Conservation (phyloP, 2,329 filamentous ascomycete species). For the Incumbomyces delicatus region DNA sequence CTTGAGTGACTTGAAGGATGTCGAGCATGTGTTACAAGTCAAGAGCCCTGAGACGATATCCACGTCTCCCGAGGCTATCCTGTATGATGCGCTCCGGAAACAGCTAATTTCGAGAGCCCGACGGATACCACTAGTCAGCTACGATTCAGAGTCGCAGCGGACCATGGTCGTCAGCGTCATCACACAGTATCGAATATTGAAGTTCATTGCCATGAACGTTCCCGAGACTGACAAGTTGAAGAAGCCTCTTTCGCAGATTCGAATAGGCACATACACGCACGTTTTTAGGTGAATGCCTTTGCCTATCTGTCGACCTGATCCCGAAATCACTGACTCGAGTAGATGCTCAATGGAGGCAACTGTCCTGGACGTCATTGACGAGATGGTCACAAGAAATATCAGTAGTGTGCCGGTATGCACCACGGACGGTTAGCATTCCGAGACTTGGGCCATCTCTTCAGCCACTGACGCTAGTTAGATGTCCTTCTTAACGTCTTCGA, state of each 20-base stretch:
- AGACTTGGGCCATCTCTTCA: not conserved
- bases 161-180: slow-evolving; percentile 94
- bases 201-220: slow-evolving; percentile 95
- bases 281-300: slow-evolving; percentile 49
- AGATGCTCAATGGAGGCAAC: slow-evolving; percentile 72
- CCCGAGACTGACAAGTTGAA: slow-evolving; percentile 79
- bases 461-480: slow-evolving; percentile 30
- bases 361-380: slow-evolving; percentile 88
- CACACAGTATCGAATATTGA: slow-evolving; percentile 95
- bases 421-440: slow-evolving; percentile 46
- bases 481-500: slow-evolving; percentile 91
- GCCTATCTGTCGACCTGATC: too few species aligned
- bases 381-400: slow-evolving; percentile 87
- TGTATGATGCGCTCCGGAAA: slow-evolving; percentile 88
- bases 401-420: slow-evolving; percentile 92
- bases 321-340: too few species aligned
- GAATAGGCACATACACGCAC: slow-evolving; percentile 72
- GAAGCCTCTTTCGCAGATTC: slow-evolving; percentile 75
- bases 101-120: slow-evolving; percentile 92
- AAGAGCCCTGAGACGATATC: slow-evolving; percentile 87
- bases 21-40: slow-evolving; percentile 88
- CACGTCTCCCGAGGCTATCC: slow-evolving; percentile 78
- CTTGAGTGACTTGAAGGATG: slow-evolving; percentile 87
- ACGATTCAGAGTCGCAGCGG: slow-evolving; percentile 85
- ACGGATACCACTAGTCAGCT: slow-evolving; percentile 84